Percentiles rank a stretch among this genome's conserved stretches.
Conservation (phyloP, 2,329 filamentous ascomycete species). For the Endoconidiophora polonica region DNA sequence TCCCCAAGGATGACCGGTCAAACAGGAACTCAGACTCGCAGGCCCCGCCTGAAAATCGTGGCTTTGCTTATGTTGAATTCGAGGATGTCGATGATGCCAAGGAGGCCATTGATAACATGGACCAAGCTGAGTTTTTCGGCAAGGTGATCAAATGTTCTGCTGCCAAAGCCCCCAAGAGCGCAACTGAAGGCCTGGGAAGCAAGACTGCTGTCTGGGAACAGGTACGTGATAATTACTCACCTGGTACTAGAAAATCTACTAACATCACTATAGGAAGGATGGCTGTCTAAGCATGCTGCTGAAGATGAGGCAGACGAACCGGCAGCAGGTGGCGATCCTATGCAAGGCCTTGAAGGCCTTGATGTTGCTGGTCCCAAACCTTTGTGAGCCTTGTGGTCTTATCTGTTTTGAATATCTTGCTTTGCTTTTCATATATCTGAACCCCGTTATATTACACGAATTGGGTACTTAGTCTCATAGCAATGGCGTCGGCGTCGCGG, state of each 20-base stretch:
- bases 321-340: slow-evolving; percentile 57
- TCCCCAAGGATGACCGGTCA: slow-evolving; percentile 74
- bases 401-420: slow-evolving; percentile 12
- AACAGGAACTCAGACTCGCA: slow-evolving; percentile 24
- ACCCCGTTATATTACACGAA: slow-evolving; percentile 8
- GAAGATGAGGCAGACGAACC: slow-evolving; percentile 49
- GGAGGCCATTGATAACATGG: slow-evolving; percentile 98
- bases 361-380: slow-evolving; percentile 87
- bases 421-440: slow-evolving; percentile 11
- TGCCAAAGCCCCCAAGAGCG: slow-evolving; percentile 82
- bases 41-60: slow-evolving; percentile 45
- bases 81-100: slow-evolving; percentile 71
- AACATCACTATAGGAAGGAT: slow-evolving; percentile 54
- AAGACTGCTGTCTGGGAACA: slow-evolving; percentile 95
- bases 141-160: slow-evolving; percentile 80
- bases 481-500: slow-evolving; percentile 26
- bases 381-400: slow-evolving; percentile 27
- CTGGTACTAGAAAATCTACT: not conserved
- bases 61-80: slow-evolving; percentile 94
- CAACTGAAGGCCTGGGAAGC: slow-evolving; percentile 74
- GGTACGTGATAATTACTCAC: slow-evolving; percentile 31
- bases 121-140: slow-evolving; percentile 88
- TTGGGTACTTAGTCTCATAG: slow-evolving; percentile 24
- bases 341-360: slow-evolving; percentile 86
- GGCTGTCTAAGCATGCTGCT: slow-evolving; percentile 73